Conservation (phyloP, 148 eudicot genomes). For the Rheum nobile region DNA sequence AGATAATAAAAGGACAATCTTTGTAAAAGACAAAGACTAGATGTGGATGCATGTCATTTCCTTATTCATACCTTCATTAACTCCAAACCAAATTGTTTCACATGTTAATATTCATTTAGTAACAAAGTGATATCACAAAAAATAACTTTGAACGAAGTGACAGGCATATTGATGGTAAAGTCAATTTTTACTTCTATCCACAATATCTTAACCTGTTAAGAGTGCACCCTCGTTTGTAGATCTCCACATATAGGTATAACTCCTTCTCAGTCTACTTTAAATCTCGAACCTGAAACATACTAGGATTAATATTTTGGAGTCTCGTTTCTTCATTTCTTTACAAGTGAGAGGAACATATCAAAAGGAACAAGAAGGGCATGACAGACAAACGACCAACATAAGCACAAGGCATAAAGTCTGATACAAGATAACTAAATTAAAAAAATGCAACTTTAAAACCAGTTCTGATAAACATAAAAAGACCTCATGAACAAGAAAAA, state of each 20-base stretch:
- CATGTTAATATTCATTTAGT: background rate
- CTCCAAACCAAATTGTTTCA: background rate
- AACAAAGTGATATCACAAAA: background rate
- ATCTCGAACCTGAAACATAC: slow-evolving; percentile 49
- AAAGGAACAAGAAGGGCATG: background rate
- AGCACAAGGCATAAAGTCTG: background rate
- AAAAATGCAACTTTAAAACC: background rate
- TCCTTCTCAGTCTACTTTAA: slow-evolving; percentile 48
- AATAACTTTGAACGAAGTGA: background rate
- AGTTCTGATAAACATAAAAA: background rate
- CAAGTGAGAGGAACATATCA: background rate
- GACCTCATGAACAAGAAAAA: background rate
- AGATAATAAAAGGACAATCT: too few species aligned
- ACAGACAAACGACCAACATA: background rate
- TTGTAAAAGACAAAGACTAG: too few species aligned
- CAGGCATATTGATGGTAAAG: background rate
- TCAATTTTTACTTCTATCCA: background rate
- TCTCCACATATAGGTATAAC: slow-evolving; percentile 55
- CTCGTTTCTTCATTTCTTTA: background rate
- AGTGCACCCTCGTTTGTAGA: slow-evolving; percentile 59
- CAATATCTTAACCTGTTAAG: slow-evolving; percentile 47
- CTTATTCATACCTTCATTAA: background rate
- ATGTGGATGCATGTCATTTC: background rate
- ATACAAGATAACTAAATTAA: background rate
- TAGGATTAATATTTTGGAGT: background rate